Conservation (phyloP, 371 early-diverging fungal genomes). For the Lichtheimia ornata region DNA sequence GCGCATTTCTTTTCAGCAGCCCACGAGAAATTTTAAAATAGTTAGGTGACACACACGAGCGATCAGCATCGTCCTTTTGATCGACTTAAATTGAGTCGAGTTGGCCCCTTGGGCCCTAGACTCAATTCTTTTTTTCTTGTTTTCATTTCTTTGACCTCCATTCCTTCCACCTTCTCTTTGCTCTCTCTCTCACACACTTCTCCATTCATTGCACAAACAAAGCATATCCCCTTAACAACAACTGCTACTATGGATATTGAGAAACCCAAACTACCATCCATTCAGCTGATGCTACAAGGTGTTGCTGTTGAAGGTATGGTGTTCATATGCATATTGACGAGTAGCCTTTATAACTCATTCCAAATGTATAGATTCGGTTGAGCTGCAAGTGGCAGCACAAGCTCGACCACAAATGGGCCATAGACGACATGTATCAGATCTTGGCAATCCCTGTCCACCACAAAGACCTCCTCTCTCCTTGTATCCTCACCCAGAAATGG, state of each 20-base stretch:
- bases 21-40: conserved; percentile 15
- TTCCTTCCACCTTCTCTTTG: conserved; percentile 7
- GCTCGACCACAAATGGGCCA: conserved; percentile 12
- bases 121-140: conserved; percentile 12
- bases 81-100: conserved; percentile 5
- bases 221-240: background rate
- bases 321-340: background rate
- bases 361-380: background rate
- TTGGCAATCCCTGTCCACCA: conserved; percentile 6
- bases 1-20: background rate
- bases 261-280: conserved; percentile 28
- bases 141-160: conserved; percentile 13
- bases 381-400: background rate
- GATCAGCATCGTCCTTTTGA: conserved; percentile 11
- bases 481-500: conserved; percentile 13
- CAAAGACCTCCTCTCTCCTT: background rate
- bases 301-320: conserved; percentile 11
- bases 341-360: background rate
- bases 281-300: conserved; percentile 28
- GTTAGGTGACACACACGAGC: conserved; percentile 14
- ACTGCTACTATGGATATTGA: conserved; percentile 18
- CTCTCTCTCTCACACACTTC: conserved; percentile 7
- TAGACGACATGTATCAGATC: conserved; percentile 33
- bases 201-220: conserved; percentile 1
- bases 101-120: conserved; percentile 11